Evolutionary conservation across 2,329 filamentous ascomycete genomes (phyloP).

Genomic region (Fonsecaea erecta): DNA sequence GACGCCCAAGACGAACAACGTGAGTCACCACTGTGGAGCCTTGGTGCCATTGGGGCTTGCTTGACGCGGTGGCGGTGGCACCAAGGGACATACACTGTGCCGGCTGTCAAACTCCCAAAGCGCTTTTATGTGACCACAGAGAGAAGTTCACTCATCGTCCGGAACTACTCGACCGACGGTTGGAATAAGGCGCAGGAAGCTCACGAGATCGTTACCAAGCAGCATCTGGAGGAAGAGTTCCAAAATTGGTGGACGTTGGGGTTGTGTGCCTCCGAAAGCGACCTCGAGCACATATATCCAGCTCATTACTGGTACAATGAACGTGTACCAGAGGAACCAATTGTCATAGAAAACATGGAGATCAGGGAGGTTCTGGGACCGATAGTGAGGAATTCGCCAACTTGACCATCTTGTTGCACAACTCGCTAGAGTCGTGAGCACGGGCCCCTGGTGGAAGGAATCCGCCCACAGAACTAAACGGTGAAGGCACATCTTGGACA

Average conservation of each 20-base stretch:
- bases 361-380: neutral
- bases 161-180: too few relatives aligned
- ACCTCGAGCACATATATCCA: neutral
- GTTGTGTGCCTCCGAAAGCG: neutral
- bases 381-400: neutral
- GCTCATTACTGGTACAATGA: neutral
- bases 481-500: too few relatives aligned
- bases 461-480: too few relatives aligned
- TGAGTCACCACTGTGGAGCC: neutral
- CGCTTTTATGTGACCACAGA: too few relatives aligned
- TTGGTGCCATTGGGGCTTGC: neutral
- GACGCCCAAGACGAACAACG: neutral
- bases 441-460: too few relatives aligned
- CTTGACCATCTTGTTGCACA: too few relatives aligned
- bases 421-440: too few relatives aligned
- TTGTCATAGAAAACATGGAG: neutral
- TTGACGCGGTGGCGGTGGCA: neutral
- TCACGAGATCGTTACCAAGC: too few relatives aligned
- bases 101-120: neutral
- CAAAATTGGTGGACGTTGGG: neutral
- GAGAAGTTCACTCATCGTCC: too few relatives aligned
- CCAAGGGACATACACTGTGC: neutral
- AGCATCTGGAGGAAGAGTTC: neutral
- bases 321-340: too few relatives aligned
- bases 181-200: too few relatives aligned